Evolutionary conservation across 768 basidiomycete genomes (phyloP).

Genomic region (Leucosporidium yakuticum): DNA sequence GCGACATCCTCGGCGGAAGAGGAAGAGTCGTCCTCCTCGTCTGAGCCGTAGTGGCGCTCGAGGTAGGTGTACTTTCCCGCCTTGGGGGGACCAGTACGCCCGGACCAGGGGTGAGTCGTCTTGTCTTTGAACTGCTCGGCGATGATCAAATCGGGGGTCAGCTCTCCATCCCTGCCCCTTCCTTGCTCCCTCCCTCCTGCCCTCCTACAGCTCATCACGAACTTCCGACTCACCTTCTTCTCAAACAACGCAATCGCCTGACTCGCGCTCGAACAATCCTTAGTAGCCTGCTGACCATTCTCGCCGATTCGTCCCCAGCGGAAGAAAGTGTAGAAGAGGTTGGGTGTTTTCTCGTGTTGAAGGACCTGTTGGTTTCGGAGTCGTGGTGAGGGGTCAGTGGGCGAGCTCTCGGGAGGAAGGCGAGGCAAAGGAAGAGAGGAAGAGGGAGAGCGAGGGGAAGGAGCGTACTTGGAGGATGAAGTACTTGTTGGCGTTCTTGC

Average conservation of each 20-base stretch:
- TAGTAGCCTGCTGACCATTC: not conserved
- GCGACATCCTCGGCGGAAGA: not conserved
- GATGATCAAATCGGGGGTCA: not conserved
- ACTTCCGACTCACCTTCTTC: not conserved
- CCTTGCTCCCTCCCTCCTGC: not conserved
- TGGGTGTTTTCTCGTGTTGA: not conserved
- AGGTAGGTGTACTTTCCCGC: constrained; percentile 3
- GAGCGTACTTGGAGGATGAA: not conserved
- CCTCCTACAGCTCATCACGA: not conserved
- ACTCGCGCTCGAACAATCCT: not conserved
- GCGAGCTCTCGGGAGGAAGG: too few relatives aligned
- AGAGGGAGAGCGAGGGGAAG: not conserved
- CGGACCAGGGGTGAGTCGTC: not conserved
- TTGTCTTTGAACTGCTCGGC: constrained; percentile 2
- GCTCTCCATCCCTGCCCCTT: too few relatives aligned
- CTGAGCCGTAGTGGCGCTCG: not conserved
- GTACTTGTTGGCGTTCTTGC: constrained; percentile 3
- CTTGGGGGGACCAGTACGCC: not conserved
- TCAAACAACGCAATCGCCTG: not conserved
- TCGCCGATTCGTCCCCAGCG: not conserved
- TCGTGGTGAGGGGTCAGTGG: too few relatives aligned
- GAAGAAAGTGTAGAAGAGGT: not conserved
- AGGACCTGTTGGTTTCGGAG: not conserved
- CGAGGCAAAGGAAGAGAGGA: not conserved
- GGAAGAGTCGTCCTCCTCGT: not conserved